Conservation (phyloP, 495 filamentous ascomycete species). For the Penicillium roqueforti region DNA sequence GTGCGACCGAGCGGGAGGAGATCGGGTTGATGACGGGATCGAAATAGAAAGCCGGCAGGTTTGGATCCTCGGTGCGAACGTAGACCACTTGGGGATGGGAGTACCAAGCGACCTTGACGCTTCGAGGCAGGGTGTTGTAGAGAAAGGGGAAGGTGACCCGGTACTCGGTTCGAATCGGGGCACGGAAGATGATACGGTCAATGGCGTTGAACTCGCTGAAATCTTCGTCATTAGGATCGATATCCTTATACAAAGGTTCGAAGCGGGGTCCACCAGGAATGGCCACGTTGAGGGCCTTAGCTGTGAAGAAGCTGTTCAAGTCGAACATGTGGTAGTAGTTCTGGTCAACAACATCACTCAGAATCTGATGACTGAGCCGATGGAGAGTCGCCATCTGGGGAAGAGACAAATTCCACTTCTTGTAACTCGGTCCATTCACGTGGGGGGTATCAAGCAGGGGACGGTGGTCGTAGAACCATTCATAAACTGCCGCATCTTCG, state of each 20-base stretch:
- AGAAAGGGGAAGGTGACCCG: constrained; percentile 90
- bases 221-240: constrained; percentile 98
- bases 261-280: constrained; percentile 96
- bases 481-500: constrained; percentile 87
- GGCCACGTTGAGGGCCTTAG: constrained; percentile 95
- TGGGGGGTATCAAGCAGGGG: constrained; percentile 88
- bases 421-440: constrained; percentile 96
- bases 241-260: constrained; percentile 97
- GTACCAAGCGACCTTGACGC: constrained; percentile 90
- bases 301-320: constrained; percentile 88
- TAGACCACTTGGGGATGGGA: constrained; percentile 93
- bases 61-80: constrained; percentile 80
- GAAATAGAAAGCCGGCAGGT: constrained; percentile 94
- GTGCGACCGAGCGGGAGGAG: constrained; percentile 87
- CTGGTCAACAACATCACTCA: constrained; percentile 89
- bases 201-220: constrained; percentile 99
- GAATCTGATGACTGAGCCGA: constrained; percentile 82
- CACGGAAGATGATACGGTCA: constrained; percentile 97
- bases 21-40: constrained; percentile 97
- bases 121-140: constrained; percentile 94
- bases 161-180: constrained; percentile 93
- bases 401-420: constrained; percentile 87
- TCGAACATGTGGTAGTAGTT: constrained; percentile 99
- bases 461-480: constrained; percentile 98
- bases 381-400: constrained; percentile 96